Base-by-base conservation (phyloP, 768 basidiomycete genomes). In the Chalciporus sphaerocephalus region DNA sequence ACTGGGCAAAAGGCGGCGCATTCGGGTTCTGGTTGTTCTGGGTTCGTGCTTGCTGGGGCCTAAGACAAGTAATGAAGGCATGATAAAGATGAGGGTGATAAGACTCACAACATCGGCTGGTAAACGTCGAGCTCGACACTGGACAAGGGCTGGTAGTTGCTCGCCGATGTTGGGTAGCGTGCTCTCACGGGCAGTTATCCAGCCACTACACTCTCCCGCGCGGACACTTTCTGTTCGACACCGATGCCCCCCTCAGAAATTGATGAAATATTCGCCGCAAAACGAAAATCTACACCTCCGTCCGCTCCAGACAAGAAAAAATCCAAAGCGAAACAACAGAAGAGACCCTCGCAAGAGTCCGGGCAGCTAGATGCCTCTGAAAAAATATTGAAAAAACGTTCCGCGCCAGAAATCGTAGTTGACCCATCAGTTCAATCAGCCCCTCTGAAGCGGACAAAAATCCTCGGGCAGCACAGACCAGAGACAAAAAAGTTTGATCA, bases 241-340 rank as follows among this genome's bases (percentile, higher is more conserved):
- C 21, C 38, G 59, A 71, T 74, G 71, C 53, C 69, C 52, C 74
- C 76, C 73, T 84, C 84, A 41, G 89, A 91, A 76, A 92, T 92
- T 63, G 89, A 92, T 74, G 80, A 79, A 57, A 92, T 92, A 58
- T 92, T 92, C 64, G 74, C 87, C 32, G 69, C 72, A 51, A 79
- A 75, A 55, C 67, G 67, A 52, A 73, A 71, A 54, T 62, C 28
- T 55, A 72, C 30, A 55, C 69, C 20, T 65, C 67, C 40, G 46
- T 69, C 73, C 13, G 30, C n/a, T 15, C n/a, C n/a, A 32, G 30
- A 51, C 75, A 74, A 61, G 74, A 75, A 52, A 74, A 75, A 52
- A 40, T n/a, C 12, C 44, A 51, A 36, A 33, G 25, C 28, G 13
- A 67, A 68, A 46, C 40, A 74, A 49, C 65, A 68, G 46, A 43